A percentile compares a stretch with the other conserved stretches of the same genome.
phyloP scores from a whole-genome alignment of 2,329 filamentous ascomycete genomes.

The Calonectria multiphialidica region DNA sequence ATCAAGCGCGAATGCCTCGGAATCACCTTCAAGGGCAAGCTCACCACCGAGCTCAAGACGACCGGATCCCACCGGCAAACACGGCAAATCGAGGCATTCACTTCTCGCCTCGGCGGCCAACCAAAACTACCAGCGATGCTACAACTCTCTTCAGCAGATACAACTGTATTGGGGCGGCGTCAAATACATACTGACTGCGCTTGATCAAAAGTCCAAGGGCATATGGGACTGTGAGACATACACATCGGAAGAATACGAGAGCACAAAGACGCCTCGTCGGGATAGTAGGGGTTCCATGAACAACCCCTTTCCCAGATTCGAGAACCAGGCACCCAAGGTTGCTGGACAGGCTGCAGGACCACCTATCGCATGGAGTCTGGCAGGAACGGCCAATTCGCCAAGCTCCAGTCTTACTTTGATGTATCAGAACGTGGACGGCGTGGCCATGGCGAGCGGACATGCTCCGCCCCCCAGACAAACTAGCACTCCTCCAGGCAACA shows the following conservation, averaged over 20 bases:
- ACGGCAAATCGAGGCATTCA: constrained; percentile 72
- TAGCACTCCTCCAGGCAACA: constrained; percentile 66
- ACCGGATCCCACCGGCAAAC: constrained; percentile 16
- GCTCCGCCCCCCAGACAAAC: constrained; percentile 46
- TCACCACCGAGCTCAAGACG: constrained; percentile 56
- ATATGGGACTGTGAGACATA: constrained; percentile 82
- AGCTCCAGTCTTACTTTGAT: constrained; percentile 86
- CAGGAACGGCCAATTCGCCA: constrained; percentile 87
- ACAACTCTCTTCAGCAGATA: constrained; percentile 85
- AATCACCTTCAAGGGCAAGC: constrained; percentile 66
- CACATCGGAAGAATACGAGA: constrained; percentile 82
- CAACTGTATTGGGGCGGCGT: constrained; percentile 89
- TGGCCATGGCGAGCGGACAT: constrained; percentile 16
- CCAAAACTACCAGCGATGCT: constrained; percentile 89
- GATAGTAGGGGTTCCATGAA: constrained; percentile 52
- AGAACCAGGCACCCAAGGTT: constrained; percentile 61
- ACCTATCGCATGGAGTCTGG: constrained; percentile 86
- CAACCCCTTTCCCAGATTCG: constrained; percentile 57
- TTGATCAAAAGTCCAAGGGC: constrained; percentile 90
- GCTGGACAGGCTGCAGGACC: constrained; percentile 53
- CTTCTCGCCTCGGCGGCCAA: constrained; percentile 84
- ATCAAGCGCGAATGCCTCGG: constrained; percentile 77
- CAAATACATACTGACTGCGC: constrained; percentile 86
- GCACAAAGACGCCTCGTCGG: constrained; percentile 66
- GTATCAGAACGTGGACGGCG: constrained; percentile 68